phyloP scores from a whole-genome alignment of 148 eudicot species.

The Heliosperma pusillum region DNA sequence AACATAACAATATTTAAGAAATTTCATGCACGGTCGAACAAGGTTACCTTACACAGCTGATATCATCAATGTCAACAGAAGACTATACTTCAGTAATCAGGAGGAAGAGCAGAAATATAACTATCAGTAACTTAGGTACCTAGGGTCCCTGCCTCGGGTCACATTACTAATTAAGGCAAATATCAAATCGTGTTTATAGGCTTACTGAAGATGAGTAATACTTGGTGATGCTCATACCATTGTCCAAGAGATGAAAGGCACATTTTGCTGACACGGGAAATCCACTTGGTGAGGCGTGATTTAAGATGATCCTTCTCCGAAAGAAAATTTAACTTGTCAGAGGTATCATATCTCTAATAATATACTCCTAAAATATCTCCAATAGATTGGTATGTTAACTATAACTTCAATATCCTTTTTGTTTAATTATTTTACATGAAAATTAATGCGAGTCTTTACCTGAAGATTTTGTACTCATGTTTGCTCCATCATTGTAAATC shows the following conservation, averaged over 20 bases:
- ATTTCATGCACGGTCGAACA: too few species aligned
- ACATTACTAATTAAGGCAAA: too few species aligned
- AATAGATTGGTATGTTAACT: slow-evolving; percentile 15
- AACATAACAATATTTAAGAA: too few species aligned
- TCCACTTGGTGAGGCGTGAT: not conserved
- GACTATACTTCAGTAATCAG: too few species aligned
- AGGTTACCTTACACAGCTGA: too few species aligned
- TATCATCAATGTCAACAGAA: not conserved
- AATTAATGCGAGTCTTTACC: not conserved
- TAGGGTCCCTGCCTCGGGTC: too few species aligned
- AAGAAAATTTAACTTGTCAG: too few species aligned
- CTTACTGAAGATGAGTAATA: not conserved
- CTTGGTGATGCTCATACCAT: not conserved
- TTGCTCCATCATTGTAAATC: not conserved
- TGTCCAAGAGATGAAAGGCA: not conserved
- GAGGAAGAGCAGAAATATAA: too few species aligned
- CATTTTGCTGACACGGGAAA: not conserved
- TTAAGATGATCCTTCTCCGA: too few species aligned
- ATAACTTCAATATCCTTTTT: not conserved
- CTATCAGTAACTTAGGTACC: too few species aligned
- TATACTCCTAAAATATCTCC: too few species aligned
- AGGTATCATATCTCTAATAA: too few species aligned
- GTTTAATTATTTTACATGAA: not conserved
- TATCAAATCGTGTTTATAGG: not conserved
- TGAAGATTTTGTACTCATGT: not conserved